Conservation (phyloP, 1,284 basidiomycete genomes). For the Austroboletus novae-zelandiae region DNA sequence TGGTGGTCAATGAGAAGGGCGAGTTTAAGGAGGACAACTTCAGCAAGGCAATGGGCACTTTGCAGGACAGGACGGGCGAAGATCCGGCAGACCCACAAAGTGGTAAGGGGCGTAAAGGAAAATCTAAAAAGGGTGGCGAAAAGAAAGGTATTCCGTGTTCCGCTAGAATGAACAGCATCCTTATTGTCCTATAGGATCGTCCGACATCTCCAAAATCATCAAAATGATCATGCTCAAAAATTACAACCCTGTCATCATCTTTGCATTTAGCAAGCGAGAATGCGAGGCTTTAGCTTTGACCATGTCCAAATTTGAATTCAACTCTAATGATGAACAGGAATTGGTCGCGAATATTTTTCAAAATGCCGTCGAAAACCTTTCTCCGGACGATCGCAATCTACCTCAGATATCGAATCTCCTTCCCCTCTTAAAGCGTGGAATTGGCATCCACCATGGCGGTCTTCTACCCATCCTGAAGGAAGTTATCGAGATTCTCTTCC, state of each 20-base stretch:
- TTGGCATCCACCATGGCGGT: slow-evolving; percentile 98
- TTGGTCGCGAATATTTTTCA: slow-evolving; percentile 89
- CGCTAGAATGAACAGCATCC: not conserved
- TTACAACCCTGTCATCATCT: slow-evolving; percentile 98
- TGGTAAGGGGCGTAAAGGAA: slow-evolving; percentile 86
- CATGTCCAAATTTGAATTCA: slow-evolving; percentile 96
- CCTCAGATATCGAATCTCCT: slow-evolving; percentile 95
- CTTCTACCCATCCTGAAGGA: slow-evolving; percentile 97
- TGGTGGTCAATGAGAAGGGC: slow-evolving; percentile 97
- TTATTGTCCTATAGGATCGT: slow-evolving; percentile 54
- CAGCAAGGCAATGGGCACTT: slow-evolving; percentile 94
- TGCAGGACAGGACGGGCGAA: slow-evolving; percentile 85
- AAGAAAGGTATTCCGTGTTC: slow-evolving; percentile 66
- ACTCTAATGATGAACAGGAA: slow-evolving; percentile 90
- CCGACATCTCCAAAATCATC: slow-evolving; percentile 97
- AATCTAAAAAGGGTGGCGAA: slow-evolving; percentile 86
- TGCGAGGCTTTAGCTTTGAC: slow-evolving; percentile 92
- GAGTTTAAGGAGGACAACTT: slow-evolving; percentile 98
- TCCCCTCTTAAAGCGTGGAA: slow-evolving; percentile 92
- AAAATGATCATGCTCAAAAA: slow-evolving; percentile 99
- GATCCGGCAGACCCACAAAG: slow-evolving; percentile 85
- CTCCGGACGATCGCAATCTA: slow-evolving; percentile 84
- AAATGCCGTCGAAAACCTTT: slow-evolving; percentile 90
- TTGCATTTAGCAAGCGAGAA: slow-evolving; percentile 98
- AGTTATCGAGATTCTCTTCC: slow-evolving; percentile 99